Evolutionary conservation across 495 filamentous ascomycete genomes (phyloP), one percentile per base, ranked within the genome.

Genomic region (Glarea lozoyensis): DNA sequence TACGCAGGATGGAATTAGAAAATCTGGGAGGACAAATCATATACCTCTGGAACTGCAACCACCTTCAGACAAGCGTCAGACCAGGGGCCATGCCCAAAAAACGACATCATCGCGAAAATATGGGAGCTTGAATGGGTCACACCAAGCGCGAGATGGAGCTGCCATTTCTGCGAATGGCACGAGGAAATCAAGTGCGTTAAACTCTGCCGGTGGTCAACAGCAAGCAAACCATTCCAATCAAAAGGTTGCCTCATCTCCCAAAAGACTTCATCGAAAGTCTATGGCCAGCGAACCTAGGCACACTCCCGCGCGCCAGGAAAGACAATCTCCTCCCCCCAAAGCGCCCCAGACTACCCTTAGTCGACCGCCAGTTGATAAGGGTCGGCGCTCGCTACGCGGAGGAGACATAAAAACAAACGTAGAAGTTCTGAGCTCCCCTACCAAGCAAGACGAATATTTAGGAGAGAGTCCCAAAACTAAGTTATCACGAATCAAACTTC

Each of bases 1-100:
- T 50, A 18, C 79, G 81, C 50, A 57, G 48, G 81, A 86, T 64
- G 92, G 92, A 33, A 79, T 78, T 48, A 76, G 92, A 42, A 92
- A 87, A 60, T 95, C 89, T 7, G 85, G 85, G 25, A 72, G 89
- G 48, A 84, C 84, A 43, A 94, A 93, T 58, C 61, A 66, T 21
- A 61, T 84, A 15, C 84, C 84, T n/a, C 48, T 81, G 23, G 81
- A 86, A 46, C 60, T 84, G 42, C 78, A 86, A 52, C 70, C 82
- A 24, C 68, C 63, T 21, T 73, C 76, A 20, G 75, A 76, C 23
- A 93, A 84, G 47, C 65, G 70, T n/a, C 57, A 66, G 44, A 73
- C 69, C 1, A 54, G 70, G 45, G 56, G 61, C 39, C 53, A 67
- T 34, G 45, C 64, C 2, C 60, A 69, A 43, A 60, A 44, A 39